phyloP scores from a whole-genome alignment of 2,329 filamentous ascomycete genomes.

The Trichoderma endophyticum region DNA sequence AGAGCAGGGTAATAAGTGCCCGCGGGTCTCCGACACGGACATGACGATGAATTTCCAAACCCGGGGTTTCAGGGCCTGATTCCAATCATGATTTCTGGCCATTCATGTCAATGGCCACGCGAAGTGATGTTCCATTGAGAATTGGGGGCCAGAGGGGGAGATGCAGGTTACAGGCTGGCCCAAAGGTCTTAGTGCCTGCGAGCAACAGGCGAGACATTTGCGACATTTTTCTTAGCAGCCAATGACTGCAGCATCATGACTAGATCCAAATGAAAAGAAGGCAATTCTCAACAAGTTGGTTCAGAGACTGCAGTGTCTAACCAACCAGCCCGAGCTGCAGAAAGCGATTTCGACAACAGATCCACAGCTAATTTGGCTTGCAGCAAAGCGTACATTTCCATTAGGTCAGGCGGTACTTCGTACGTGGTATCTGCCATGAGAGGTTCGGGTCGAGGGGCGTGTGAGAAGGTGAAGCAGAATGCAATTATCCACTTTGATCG shows the following conservation, averaged over 20 bases:
- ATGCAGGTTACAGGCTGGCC: neutral
- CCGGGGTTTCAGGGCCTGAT: neutral
- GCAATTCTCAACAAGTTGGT: neutral
- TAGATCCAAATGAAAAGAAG: neutral
- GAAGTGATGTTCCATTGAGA: neutral
- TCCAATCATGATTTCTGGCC: neutral
- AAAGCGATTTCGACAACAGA: neutral
- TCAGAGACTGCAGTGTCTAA: neutral
- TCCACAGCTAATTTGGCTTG: slow-evolving; percentile 12
- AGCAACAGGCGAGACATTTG: neutral
- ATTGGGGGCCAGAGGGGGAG: neutral
- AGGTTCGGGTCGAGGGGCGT: neutral
- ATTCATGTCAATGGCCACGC: neutral
- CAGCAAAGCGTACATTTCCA: slow-evolving; percentile 6
- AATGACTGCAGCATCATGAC: slow-evolving; percentile 5
- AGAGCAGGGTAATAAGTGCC: neutral
- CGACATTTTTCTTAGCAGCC: neutral
- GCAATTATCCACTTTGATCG: slow-evolving; percentile 13
- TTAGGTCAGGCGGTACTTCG: slow-evolving; percentile 13
- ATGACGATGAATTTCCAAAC: neutral
- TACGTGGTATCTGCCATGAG: neutral
- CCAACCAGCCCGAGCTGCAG: neutral
- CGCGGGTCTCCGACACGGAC: slow-evolving; percentile 4
- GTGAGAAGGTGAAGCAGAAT: neutral
- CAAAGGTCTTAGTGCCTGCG: neutral